Evolutionary conservation across 176 grass and related monocot species (phyloP).

Genomic region (Guadua angustifolia): DNA sequence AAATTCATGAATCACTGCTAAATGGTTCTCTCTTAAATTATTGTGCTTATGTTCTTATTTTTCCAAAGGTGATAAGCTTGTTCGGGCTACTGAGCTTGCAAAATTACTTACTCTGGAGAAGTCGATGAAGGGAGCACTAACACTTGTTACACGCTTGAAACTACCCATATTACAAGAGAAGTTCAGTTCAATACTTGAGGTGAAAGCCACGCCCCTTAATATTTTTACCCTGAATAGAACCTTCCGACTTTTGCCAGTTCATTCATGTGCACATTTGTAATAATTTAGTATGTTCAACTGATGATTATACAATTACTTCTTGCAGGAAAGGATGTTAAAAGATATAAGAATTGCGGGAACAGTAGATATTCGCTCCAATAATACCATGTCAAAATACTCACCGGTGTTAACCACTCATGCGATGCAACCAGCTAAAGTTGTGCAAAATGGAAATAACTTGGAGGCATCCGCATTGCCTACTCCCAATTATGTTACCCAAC

Average conservation of each 20-base stretch:
- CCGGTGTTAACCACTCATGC: background rate
- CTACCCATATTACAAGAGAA: constrained; percentile 87
- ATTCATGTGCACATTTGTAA: constrained; percentile 12
- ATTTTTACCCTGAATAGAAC: constrained; percentile 23
- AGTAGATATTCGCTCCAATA: constrained; percentile 21
- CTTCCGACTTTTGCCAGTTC: background rate
- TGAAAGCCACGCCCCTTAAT: constrained; percentile 28
- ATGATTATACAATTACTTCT: constrained; percentile 36
- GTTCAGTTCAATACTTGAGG: constrained; percentile 85
- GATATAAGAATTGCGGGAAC: constrained; percentile 32
- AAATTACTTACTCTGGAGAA: constrained; percentile 81
- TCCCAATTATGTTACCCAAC: constrained; percentile 20
- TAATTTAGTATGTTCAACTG: constrained; percentile 23
- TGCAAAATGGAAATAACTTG: constrained; percentile 29
- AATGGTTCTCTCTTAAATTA: constrained; percentile 23
- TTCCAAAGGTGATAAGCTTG: constrained; percentile 78
- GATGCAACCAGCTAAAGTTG: constrained; percentile 24
- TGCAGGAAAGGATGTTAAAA: constrained; percentile 81
- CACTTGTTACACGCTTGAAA: constrained; percentile 85
- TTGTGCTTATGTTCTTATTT: constrained; percentile 27
- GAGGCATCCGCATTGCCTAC: constrained; percentile 25
- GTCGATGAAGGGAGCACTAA: constrained; percentile 88
- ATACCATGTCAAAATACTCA: constrained; percentile 24
- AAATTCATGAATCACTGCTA: background rate
- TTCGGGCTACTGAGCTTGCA: constrained; percentile 82